These are phyloP conservation scores for Candida saitoana DNA, from an alignment of 805 yeast genomes.

Conservation along the genomic window DNA sequence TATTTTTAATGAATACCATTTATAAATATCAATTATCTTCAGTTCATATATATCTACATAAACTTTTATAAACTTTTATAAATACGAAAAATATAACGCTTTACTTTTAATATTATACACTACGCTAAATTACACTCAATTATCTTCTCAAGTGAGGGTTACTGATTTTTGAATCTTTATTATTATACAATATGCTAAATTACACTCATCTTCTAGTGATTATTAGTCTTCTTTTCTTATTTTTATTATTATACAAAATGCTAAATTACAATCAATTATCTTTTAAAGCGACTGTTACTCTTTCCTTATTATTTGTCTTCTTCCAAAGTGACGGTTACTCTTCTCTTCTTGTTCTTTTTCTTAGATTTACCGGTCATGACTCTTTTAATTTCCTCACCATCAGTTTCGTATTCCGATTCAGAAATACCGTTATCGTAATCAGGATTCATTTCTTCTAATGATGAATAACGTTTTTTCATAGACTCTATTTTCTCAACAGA, in stretches of 20 bases:
- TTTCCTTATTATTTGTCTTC: constrained; percentile 37
- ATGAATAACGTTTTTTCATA: constrained; percentile 54
- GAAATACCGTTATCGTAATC: constrained; percentile 32
- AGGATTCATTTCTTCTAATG: constrained; percentile 12
- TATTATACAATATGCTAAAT: no score
- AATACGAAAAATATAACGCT: not conserved
- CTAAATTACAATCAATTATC: constrained; percentile 16
- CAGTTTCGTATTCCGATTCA: constrained; percentile 74
- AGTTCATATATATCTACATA: no score
- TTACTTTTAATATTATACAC: no score
- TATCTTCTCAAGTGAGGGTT: no score
- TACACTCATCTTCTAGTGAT: no score
- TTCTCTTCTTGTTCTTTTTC: constrained; percentile 35
- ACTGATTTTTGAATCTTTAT: no score
- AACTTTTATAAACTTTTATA: not conserved
- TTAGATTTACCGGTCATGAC: constrained; percentile 50
- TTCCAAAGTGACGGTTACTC: constrained; percentile 54
- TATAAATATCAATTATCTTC: no score
- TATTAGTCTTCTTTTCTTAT: no score
- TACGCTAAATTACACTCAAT: no score
- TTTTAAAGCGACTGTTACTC: constrained; percentile 54
- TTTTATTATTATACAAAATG: not conserved
- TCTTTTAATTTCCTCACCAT: constrained; percentile 61
- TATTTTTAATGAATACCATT: no score
- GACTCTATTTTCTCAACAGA: constrained; percentile 67